These are phyloP conservation scores for Exobasidium cylindrosporum DNA, from an alignment of 1,284 basidiomycete species.

Conservation along the genomic window DNA sequence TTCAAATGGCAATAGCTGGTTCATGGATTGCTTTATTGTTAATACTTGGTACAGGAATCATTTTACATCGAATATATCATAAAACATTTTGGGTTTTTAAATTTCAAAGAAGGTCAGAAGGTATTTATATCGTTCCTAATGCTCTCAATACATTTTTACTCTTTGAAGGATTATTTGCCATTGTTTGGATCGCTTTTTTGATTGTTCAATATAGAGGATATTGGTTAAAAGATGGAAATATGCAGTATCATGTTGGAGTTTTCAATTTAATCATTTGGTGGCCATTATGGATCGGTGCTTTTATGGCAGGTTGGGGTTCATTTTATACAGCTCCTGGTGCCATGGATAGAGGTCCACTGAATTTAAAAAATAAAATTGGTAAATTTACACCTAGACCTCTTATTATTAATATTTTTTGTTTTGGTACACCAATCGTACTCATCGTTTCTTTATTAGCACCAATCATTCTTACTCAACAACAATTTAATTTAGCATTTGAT, in stretches of 20 bases:
- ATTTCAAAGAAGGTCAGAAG: constrained; percentile 9
- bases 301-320: constrained; percentile 39
- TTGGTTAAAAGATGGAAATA: background rate
- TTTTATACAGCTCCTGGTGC: constrained; percentile 44
- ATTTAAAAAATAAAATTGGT: constrained; percentile 18
- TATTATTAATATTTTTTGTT: constrained; percentile 34
- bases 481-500: constrained; percentile 16
- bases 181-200: constrained; percentile 29
- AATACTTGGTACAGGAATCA: background rate
- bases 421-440: constrained; percentile 33
- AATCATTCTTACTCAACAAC: constrained; percentile 18
- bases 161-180: constrained; percentile 13
- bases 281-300: constrained; percentile 22
- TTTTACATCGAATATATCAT: background rate
- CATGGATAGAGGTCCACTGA: constrained; percentile 27
- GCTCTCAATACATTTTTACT: constrained; percentile 32
- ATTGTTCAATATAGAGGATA: constrained; percentile 15
- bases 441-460: constrained; percentile 24
- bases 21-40: constrained; percentile 3
- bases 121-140: constrained; percentile 26
- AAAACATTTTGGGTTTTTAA: constrained; percentile 15
- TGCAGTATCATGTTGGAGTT: constrained; percentile 9
- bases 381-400: constrained; percentile 25
- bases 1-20: constrained; percentile 5
- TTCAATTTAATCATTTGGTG: constrained; percentile 32